A percentile compares a stretch with the other conserved stretches of the same genome.
Conservation (phyloP, 371 early-diverging fungal genomes). For the Syncephalastrum sp. region DNA sequence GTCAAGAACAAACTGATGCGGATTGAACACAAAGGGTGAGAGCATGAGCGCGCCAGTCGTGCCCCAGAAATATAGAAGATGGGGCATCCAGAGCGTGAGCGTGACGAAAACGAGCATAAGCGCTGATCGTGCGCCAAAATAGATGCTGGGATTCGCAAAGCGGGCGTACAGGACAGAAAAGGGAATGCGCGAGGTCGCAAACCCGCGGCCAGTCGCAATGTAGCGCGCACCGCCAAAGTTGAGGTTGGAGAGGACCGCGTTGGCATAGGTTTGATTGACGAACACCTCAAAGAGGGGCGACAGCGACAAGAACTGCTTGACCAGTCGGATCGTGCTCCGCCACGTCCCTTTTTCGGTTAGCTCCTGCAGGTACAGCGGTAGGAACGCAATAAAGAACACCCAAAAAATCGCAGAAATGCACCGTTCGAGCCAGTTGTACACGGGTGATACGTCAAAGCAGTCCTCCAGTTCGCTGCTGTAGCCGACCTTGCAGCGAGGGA, state of each 20-base stretch:
- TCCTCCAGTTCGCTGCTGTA: constrained; percentile 27
- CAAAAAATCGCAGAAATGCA: constrained; percentile 78
- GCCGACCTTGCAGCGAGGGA: constrained; percentile 40
- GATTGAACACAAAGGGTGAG: constrained; percentile 85
- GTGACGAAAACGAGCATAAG: constrained; percentile 78
- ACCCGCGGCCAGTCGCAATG: constrained; percentile 88
- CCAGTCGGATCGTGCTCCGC: constrained; percentile 69
- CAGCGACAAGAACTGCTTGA: constrained; percentile 81
- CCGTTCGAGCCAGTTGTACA: constrained; percentile 80
- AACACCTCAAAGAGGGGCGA: constrained; percentile 90
- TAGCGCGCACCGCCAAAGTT: constrained; percentile 87
- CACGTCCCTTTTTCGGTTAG: constrained; percentile 83
- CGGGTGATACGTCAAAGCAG: constrained; percentile 72
- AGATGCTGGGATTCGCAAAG: constrained; percentile 81
- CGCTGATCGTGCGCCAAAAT: constrained; percentile 76
- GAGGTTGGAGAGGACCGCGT: constrained; percentile 78
- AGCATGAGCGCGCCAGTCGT: constrained; percentile 70
- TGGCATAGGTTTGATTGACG: constrained; percentile 87
- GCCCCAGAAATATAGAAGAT: constrained; percentile 85
- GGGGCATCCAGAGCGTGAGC: constrained; percentile 69
- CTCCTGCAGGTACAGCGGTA: constrained; percentile 86
- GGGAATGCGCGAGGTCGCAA: constrained; percentile 82
- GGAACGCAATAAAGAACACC: constrained; percentile 79
- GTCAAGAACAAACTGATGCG: constrained; percentile 75
- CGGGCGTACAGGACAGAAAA: constrained; percentile 78